Conservation (phyloP, 2,329 filamentous ascomycete species). For the Beauveria asiatica region DNA sequence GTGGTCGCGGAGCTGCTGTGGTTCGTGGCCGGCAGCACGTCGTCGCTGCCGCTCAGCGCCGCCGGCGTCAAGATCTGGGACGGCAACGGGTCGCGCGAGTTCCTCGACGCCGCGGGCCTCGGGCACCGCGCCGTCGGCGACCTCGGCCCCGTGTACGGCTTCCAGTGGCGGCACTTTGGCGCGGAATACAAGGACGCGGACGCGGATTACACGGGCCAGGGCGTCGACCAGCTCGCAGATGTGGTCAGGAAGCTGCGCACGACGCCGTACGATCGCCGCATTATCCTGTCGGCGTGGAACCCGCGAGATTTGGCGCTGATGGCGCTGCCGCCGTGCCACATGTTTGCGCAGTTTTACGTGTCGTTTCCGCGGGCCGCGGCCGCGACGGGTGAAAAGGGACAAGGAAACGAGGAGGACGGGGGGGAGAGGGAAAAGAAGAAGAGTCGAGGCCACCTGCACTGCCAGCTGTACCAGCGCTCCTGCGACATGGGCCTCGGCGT, state of each 20-base stretch:
- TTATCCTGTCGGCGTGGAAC: slow-evolving; percentile 93
- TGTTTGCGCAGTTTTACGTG: slow-evolving; percentile 96
- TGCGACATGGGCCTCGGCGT: slow-evolving; percentile 97
- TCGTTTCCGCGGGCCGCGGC: slow-evolving; percentile 49
- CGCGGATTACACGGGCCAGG: slow-evolving; percentile 77
- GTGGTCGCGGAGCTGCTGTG: slow-evolving; percentile 90
- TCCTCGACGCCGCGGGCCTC: slow-evolving; percentile 78
- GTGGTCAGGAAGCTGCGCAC: slow-evolving; percentile 79
- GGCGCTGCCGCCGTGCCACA: slow-evolving; percentile 90
- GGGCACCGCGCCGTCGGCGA: slow-evolving; percentile 77
- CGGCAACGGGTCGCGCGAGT: slow-evolving; percentile 85
- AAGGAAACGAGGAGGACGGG: slow-evolving; percentile 20
- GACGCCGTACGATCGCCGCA: slow-evolving; percentile 79
- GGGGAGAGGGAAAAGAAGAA: slow-evolving; percentile 29
- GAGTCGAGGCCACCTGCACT: slow-evolving; percentile 61
- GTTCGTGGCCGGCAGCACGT: slow-evolving; percentile 84
- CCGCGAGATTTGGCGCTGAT: slow-evolving; percentile 76
- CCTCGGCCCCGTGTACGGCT: slow-evolving; percentile 91
- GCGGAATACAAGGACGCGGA: slow-evolving; percentile 74
- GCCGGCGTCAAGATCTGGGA: slow-evolving; percentile 96
- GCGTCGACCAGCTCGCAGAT: slow-evolving; percentile 86
- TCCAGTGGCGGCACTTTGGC: slow-evolving; percentile 98
- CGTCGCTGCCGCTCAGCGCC: slow-evolving; percentile 64
- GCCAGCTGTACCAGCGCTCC: slow-evolving; percentile 83
- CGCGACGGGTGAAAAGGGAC: not conserved